Percentiles rank a stretch among this genome's conserved stretches.
Conservation (phyloP, 495 filamentous ascomycete species). For the Talaromyces borbonicus region DNA sequence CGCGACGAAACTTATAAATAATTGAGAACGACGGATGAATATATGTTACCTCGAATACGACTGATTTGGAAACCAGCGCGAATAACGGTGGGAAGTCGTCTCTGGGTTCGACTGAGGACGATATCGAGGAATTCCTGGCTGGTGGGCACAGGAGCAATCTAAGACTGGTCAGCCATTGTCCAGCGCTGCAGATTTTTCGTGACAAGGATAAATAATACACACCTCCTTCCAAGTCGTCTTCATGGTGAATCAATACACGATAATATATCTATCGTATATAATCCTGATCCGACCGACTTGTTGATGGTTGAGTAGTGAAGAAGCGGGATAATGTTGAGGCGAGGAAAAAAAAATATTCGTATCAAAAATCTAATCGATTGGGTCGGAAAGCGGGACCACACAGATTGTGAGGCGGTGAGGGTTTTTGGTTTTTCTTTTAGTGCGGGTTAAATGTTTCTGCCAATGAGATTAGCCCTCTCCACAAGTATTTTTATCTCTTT, state of each 20-base stretch:
- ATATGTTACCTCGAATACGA: constrained; percentile 63
- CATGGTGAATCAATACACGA: constrained; percentile 41
- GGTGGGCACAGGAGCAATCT: constrained; percentile 84
- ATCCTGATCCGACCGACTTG: not conserved
- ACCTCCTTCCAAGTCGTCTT: constrained; percentile 67
- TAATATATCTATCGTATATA: no score
- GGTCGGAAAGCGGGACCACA: constrained; percentile 6
- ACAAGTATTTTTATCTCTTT: no score
- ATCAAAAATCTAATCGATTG: constrained; percentile 7
- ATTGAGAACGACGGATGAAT: constrained; percentile 1
- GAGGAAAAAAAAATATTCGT: constrained; percentile 11
- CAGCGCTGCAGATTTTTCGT: not conserved
- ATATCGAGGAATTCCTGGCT: constrained; percentile 95
- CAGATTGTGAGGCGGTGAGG: constrained; percentile 12
- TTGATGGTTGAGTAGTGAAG: not conserved
- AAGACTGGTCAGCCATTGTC: constrained; percentile 21
- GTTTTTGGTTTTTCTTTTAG: not conserved
- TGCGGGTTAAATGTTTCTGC: not conserved
- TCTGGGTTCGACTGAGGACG: constrained; percentile 87
- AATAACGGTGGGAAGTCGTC: constrained; percentile 91
- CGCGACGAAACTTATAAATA: no score
- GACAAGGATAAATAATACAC: constrained; percentile 8
- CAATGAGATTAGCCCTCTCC: no score
- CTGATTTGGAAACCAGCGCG: constrained; percentile 92
- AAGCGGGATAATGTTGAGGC: no score